A percentile compares a stretch with the other conserved stretches of the same genome.
phyloP scores from a whole-genome alignment of 139 green algal species.

The Medakamo hakoo region DNA sequence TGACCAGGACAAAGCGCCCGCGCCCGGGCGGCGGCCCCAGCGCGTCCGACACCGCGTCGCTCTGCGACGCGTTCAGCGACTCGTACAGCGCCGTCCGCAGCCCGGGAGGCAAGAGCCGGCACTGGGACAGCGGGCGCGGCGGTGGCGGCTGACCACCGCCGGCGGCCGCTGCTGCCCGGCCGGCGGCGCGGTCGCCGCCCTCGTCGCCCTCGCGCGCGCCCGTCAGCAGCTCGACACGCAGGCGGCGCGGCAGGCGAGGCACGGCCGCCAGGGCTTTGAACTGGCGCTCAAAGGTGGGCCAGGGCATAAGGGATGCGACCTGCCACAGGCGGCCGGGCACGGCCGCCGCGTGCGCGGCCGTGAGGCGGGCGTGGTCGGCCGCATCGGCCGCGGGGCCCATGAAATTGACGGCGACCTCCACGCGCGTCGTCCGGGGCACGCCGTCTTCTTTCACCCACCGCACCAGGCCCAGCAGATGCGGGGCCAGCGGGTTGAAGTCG shows the following conservation, averaged over 20 bases:
- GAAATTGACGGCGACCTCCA: too few relatives aligned
- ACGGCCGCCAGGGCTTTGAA: conserved; percentile 19
- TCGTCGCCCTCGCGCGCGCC: conserved; percentile 1
- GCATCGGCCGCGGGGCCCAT: not conserved
- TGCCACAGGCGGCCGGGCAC: conserved; percentile 13
- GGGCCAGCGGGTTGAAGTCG: too few relatives aligned
- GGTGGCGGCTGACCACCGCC: conserved; percentile 1
- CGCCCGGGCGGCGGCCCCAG: not conserved
- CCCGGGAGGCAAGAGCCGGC: conserved; percentile 11
- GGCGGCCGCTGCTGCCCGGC: not conserved
- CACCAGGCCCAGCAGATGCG: too few relatives aligned
- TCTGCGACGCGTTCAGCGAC: conserved; percentile 45
- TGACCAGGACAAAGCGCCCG: conserved; percentile 1
- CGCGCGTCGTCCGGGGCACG: too few relatives aligned
- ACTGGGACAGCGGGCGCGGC: too few relatives aligned
- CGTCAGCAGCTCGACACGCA: conserved; percentile 9
- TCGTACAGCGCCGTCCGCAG: conserved; percentile 12
- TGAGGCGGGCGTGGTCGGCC: not conserved
- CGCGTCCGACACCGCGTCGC: conserved; percentile 27
- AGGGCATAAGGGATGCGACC: conserved; percentile 20
- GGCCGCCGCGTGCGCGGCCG: not conserved
- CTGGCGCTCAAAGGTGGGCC: conserved; percentile 45
- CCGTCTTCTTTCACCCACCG: too few relatives aligned
- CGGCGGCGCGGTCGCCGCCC: not conserved
- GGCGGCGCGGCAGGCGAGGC: conserved; percentile 4